Evolutionary conservation across 768 basidiomycete species (phyloP).

Genomic region (Leccinum rimulosum): DNA sequence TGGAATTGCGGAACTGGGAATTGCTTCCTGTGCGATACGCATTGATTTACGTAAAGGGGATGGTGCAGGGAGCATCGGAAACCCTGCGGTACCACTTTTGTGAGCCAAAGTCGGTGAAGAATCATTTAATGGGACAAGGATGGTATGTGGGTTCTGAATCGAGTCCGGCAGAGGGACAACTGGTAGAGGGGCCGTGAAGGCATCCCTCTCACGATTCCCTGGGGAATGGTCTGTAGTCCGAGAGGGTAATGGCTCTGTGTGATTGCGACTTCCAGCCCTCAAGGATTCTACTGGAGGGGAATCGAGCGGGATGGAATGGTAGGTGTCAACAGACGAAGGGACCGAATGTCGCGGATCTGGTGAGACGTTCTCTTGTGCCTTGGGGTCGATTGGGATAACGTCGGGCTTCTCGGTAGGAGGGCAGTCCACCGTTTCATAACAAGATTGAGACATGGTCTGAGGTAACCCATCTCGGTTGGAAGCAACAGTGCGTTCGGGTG

Average conservation of each 20-base stretch:
- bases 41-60: conserved; percentile 69
- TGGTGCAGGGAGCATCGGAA: conserved; percentile 67
- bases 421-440: neutral
- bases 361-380: conserved; percentile 9
- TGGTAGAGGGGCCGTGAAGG: conserved; percentile 25
- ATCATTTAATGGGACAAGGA: conserved; percentile 37
- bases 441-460: neutral
- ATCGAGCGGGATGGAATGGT: conserved; percentile 40
- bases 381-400: neutral
- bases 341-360: conserved; percentile 17
- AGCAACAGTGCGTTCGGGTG: conserved; percentile 36
- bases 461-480: neutral
- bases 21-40: conserved; percentile 47
- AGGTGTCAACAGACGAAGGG: conserved; percentile 34
- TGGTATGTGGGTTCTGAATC: conserved; percentile 12
- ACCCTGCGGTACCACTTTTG: conserved; percentile 43
- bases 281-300: conserved; percentile 28
- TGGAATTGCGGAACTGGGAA: conserved; percentile 31
- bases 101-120: conserved; percentile 30
- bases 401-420: neutral
- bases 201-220: conserved; percentile 13
- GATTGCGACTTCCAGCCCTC: conserved; percentile 5
- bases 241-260: conserved; percentile 22
- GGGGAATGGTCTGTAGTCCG: conserved; percentile 2
- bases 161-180: conserved; percentile 11